Conservation (phyloP, 768 basidiomycete genomes). For the Hygrocybe punicea region DNA sequence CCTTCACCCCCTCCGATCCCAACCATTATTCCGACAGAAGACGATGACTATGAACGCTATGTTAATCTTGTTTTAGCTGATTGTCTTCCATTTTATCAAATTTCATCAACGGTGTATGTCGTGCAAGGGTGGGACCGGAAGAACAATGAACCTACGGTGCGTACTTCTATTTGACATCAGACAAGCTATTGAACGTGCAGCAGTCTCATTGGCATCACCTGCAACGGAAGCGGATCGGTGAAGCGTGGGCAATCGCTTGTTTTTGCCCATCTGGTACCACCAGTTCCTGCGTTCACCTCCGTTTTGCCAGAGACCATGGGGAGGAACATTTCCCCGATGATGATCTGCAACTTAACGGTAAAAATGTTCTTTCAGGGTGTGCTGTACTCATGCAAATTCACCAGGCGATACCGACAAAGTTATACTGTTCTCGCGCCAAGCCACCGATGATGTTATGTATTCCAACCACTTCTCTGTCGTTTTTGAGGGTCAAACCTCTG, state of each 20-base stretch:
- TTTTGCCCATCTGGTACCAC: constrained; percentile 3
- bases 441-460: constrained; percentile 4
- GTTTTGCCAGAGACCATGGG: constrained; percentile 1
- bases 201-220: constrained; percentile 9
- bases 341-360: not conserved
- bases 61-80: constrained; percentile 7
- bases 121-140: constrained; percentile 16
- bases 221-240: constrained; percentile 8
- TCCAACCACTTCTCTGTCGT: constrained; percentile 9
- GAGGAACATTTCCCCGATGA: constrained; percentile 9
- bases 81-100: constrained; percentile 9
- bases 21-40: not conserved
- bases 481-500: not conserved
- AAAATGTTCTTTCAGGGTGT: not conserved
- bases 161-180: not conserved
- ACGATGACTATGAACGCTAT: not conserved
- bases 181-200: not conserved
- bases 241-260: constrained; percentile 1
- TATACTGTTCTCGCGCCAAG: constrained; percentile 10
- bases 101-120: constrained; percentile 7
- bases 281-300: constrained; percentile 5
- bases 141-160: constrained; percentile 3
- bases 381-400: not conserved
- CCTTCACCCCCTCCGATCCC: not conserved
- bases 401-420: not conserved